These are phyloP conservation scores for Trichosporon coremiiforme DNA, from an alignment of 1,284 basidiomycete genomes.

Conservation along the genomic window DNA sequence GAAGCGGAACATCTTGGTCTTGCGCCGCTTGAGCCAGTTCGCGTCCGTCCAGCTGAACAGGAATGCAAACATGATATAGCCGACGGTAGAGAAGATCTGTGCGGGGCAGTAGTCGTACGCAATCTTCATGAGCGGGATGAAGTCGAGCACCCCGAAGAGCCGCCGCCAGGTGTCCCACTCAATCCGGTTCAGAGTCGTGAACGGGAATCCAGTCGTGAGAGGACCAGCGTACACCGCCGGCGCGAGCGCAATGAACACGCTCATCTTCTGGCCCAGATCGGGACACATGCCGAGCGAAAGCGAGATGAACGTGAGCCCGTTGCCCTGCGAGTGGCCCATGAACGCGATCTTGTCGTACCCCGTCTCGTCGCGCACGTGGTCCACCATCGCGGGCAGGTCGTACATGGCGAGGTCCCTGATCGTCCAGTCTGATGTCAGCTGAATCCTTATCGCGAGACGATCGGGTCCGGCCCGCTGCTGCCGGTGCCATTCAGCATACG, in stretches of 20 bases:
- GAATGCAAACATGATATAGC: slow-evolving; percentile 65
- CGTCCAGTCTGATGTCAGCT: slow-evolving; percentile 60
- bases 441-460: not conserved
- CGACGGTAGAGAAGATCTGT: slow-evolving; percentile 54
- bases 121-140: slow-evolving; percentile 65
- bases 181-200: slow-evolving; percentile 60
- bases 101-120: slow-evolving; percentile 64
- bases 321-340: slow-evolving; percentile 67
- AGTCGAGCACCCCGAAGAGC: slow-evolving; percentile 65
- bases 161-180: slow-evolving; percentile 63
- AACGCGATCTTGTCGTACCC: slow-evolving; percentile 65
- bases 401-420: slow-evolving; percentile 66
- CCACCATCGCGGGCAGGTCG: slow-evolving; percentile 64
- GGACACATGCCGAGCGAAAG: slow-evolving; percentile 64
- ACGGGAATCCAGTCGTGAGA: slow-evolving; percentile 64
- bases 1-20: slow-evolving; percentile 68
- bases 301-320: slow-evolving; percentile 62
- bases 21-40: slow-evolving; percentile 63
- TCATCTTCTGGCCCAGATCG: slow-evolving; percentile 61
- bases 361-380: slow-evolving; percentile 62
- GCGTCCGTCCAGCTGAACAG: slow-evolving; percentile 64
- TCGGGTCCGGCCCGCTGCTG: not conserved
- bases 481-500: not conserved
- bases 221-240: slow-evolving; percentile 67
- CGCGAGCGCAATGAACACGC: slow-evolving; percentile 64